Percentiles rank a stretch among this genome's conserved stretches.
Evolutionary conservation across 129 eudicot species (phyloP).

Genomic region (Flaveria ramosissima): DNA sequence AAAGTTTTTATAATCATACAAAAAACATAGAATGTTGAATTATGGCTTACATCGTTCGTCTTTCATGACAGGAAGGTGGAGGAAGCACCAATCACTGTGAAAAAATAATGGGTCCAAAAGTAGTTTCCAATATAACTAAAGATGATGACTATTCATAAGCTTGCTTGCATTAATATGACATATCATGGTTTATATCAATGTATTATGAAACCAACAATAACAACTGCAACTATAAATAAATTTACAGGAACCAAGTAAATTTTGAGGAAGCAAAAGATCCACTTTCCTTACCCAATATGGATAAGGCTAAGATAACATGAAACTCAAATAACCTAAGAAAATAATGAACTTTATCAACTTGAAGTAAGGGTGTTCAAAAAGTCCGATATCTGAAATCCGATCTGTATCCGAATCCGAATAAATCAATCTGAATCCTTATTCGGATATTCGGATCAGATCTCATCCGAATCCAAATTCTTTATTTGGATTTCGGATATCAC

Average conservation of each 20-base stretch:
- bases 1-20: not conserved
- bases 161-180: slow-evolving; percentile 59
- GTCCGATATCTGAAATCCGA: too few relatives aligned
- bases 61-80: slow-evolving; percentile 96
- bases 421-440: too few relatives aligned
- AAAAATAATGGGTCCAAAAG: slow-evolving; percentile 97
- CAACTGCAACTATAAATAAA: not conserved
- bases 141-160: slow-evolving; percentile 74
- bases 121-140: slow-evolving; percentile 92
- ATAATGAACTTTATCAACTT: too few relatives aligned
- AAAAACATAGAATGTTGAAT: not conserved
- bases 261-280: slow-evolving; percentile 11
- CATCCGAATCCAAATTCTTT: too few relatives aligned
- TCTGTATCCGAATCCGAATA: too few relatives aligned
- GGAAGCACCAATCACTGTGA: slow-evolving; percentile 92
- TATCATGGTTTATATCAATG: not conserved
- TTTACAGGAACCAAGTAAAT: too few relatives aligned
- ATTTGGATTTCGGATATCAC: too few relatives aligned
- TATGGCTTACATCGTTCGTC: slow-evolving; percentile 75
- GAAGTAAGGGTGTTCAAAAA: too few relatives aligned
- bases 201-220: not conserved
- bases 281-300: slow-evolving; percentile 96
- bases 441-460: too few relatives aligned
- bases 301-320: slow-evolving; percentile 41
- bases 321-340: too few relatives aligned